phyloP scores from a whole-genome alignment of 441 rosid genomes.

The Corymbia calophylla region DNA sequence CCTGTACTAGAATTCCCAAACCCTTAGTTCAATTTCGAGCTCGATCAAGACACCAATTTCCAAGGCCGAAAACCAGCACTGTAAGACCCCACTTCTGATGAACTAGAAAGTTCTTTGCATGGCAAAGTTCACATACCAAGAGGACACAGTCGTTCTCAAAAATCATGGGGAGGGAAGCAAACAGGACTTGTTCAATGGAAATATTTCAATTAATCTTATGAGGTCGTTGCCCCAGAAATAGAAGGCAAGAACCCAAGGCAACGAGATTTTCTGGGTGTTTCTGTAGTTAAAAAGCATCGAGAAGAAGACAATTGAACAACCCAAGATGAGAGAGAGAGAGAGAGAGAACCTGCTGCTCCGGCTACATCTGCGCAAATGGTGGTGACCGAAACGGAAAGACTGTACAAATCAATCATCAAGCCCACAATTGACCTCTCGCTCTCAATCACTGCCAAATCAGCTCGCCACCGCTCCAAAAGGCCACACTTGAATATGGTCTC shows the following conservation, averaged over 20 bases:
- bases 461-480: neutral
- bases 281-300: neutral
- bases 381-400: neutral
- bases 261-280: neutral
- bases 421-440: neutral
- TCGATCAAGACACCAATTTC: neutral
- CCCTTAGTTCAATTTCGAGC: neutral
- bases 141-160: neutral
- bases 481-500: neutral
- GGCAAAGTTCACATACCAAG: neutral
- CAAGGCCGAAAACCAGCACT: neutral
- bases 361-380: constrained; percentile 48
- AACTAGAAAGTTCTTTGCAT: neutral
- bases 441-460: neutral
- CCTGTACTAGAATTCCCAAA: neutral
- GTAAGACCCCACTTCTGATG: neutral
- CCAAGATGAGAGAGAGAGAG: neutral
- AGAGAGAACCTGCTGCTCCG: constrained; percentile 63
- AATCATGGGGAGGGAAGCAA: neutral
- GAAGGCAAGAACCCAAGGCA: neutral
- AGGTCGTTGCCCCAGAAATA: neutral
- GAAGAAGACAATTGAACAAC: neutral
- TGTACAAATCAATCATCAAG: constrained; percentile 28
- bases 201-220: neutral
- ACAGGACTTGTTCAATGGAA: neutral